Conservation (phyloP, 768 basidiomycete species). For the Termitomyces sp. region DNA sequence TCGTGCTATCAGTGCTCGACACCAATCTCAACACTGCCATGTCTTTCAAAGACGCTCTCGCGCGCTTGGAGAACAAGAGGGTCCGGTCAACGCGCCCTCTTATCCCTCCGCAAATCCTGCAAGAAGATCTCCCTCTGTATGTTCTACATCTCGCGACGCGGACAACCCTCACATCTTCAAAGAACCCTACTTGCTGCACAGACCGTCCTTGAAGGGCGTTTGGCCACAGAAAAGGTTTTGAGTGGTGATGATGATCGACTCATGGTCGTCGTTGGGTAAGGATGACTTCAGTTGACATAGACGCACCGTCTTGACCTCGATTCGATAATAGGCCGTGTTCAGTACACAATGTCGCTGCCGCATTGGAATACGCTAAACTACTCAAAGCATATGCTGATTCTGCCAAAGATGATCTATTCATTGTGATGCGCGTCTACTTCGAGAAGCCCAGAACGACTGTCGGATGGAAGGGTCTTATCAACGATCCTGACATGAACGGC, state of each 20-base stretch:
- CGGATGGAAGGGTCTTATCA: slow-evolving; percentile 99
- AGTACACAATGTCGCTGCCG: slow-evolving; percentile 84
- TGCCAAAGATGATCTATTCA: slow-evolving; percentile 81
- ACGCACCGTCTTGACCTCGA: neutral
- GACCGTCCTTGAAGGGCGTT: slow-evolving; percentile 84
- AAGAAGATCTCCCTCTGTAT: slow-evolving; percentile 88
- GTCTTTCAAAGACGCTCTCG: slow-evolving; percentile 73
- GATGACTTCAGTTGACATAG: slow-evolving; percentile 1
- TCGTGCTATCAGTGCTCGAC: slow-evolving; percentile 35
- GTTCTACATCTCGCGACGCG: slow-evolving; percentile 18
- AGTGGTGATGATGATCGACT: slow-evolving; percentile 89
- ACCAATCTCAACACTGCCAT: slow-evolving; percentile 51
- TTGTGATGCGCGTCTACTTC: slow-evolving; percentile 98
- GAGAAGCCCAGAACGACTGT: slow-evolving; percentile 96
- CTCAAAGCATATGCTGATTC: slow-evolving; percentile 76
- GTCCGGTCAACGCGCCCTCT: slow-evolving; percentile 85
- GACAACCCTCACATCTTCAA: slow-evolving; percentile 6
- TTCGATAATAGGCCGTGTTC: slow-evolving; percentile 73
- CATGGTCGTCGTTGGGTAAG: slow-evolving; percentile 85
- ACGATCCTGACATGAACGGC: slow-evolving; percentile 92
- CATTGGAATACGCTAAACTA: slow-evolving; percentile 79
- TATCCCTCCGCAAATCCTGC: slow-evolving; percentile 92
- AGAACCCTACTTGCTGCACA: slow-evolving; percentile 80
- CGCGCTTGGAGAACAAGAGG: slow-evolving; percentile 80
- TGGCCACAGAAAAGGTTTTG: slow-evolving; percentile 73